phyloP scores from a whole-genome alignment of 2,329 filamentous ascomycete species.

The Zalaria sp. region DNA sequence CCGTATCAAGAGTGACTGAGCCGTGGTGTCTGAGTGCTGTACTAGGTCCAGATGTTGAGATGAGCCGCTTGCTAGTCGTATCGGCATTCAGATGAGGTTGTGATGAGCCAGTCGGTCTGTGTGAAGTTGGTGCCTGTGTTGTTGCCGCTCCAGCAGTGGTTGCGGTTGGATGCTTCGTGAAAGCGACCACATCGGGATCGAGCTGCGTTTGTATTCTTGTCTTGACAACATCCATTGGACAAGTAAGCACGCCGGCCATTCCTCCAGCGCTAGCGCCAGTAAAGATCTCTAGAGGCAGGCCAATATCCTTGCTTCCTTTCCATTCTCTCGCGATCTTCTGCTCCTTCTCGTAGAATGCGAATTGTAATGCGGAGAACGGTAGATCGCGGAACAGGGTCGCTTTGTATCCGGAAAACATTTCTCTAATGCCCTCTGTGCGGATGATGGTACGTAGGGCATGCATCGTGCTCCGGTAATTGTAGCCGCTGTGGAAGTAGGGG shows the following conservation, averaged over 20 bases:
- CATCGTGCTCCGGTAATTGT: slow-evolving; percentile 80
- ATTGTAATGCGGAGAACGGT: slow-evolving; percentile 90
- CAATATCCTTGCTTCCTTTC: slow-evolving; percentile 71
- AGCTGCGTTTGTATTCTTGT: slow-evolving; percentile 92
- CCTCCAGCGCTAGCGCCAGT: slow-evolving; percentile 85
- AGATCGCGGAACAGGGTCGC: slow-evolving; percentile 89
- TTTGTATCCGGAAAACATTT: slow-evolving; percentile 93
- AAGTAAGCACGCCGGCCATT: slow-evolving; percentile 85
- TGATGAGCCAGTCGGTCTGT: slow-evolving; percentile 3
- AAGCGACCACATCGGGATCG: slow-evolving; percentile 33
- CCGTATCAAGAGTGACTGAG: slow-evolving; percentile 70
- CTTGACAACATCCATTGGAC: slow-evolving; percentile 93
- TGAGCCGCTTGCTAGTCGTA: slow-evolving; percentile 42
- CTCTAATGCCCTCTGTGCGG: slow-evolving; percentile 64
- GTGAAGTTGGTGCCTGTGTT: neutral
- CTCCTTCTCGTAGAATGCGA: slow-evolving; percentile 96
- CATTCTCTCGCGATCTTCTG: slow-evolving; percentile 67
- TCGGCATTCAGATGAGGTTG: slow-evolving; percentile 2
- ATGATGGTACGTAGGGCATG: slow-evolving; percentile 81
- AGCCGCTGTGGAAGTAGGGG: slow-evolving; percentile 81
- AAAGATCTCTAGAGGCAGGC: slow-evolving; percentile 68
- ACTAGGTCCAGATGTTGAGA: slow-evolving; percentile 81
- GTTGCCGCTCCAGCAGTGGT: slow-evolving; percentile 1
- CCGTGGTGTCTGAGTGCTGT: slow-evolving; percentile 70
- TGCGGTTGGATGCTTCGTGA: slow-evolving; percentile 9